These are phyloP conservation scores for Aspergillus aculeatinus DNA, from an alignment of 2,329 filamentous ascomycete species.

Conservation along the genomic window DNA sequence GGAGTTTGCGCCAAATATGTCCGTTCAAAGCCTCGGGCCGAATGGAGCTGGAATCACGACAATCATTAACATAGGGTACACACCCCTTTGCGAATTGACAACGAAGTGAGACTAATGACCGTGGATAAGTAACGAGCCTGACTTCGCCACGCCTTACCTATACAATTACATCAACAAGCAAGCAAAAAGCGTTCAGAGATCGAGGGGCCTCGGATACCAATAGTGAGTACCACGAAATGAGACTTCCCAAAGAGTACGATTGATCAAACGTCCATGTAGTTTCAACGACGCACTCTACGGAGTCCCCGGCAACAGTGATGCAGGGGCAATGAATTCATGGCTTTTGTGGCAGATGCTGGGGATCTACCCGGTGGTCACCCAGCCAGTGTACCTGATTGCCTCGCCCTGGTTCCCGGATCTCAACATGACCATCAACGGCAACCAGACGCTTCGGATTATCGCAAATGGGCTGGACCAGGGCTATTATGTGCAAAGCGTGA, in stretches of 20 bases:
- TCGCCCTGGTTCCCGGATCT: slow-evolving; percentile 47
- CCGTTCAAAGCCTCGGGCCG: slow-evolving; percentile 29
- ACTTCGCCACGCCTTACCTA: slow-evolving; percentile 66
- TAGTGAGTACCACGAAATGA: slow-evolving; percentile 35
- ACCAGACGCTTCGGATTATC: slow-evolving; percentile 47
- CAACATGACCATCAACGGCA: slow-evolving; percentile 33
- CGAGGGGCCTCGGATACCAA: slow-evolving; percentile 57
- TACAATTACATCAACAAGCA: slow-evolving; percentile 69
- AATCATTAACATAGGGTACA: slow-evolving; percentile 55
- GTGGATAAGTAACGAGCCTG: slow-evolving; percentile 60
- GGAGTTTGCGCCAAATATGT: slow-evolving; percentile 46
- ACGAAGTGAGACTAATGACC: not conserved
- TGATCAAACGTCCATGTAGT: slow-evolving; percentile 14
- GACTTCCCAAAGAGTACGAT: not conserved
- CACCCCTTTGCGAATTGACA: not conserved
- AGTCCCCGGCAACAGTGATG: slow-evolving; percentile 68
- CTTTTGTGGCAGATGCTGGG: slow-evolving; percentile 53
- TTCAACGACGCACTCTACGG: slow-evolving; percentile 58
- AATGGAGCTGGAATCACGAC: slow-evolving; percentile 43
- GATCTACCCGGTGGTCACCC: slow-evolving; percentile 50
- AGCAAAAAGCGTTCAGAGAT: slow-evolving; percentile 60
- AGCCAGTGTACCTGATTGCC: slow-evolving; percentile 48
- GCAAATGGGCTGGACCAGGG: slow-evolving; percentile 47
- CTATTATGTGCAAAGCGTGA: slow-evolving; percentile 55
- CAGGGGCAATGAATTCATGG: slow-evolving; percentile 56